phyloP scores from a whole-genome alignment of 2,329 filamentous ascomycete genomes.

The Thielaviopsis ethacetica region DNA sequence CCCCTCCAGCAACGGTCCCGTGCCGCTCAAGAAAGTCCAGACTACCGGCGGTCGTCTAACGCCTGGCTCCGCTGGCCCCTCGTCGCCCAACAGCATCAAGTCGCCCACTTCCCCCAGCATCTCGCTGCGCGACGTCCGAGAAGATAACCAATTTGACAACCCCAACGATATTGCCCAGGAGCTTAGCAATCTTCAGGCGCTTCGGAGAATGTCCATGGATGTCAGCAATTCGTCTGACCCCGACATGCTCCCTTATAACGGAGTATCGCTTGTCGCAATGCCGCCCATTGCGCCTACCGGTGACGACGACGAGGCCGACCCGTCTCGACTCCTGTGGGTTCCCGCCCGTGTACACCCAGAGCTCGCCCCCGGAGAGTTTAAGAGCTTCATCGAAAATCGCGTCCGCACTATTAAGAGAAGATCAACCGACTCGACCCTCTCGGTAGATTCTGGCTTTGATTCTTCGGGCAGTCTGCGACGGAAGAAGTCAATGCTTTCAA shows the following conservation, averaged over 20 bases:
- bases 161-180: constrained; percentile 83
- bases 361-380: constrained; percentile 88
- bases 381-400: constrained; percentile 85
- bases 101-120: constrained; percentile 35
- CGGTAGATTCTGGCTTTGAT: constrained; percentile 29
- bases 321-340: constrained; percentile 85
- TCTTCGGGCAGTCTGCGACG: constrained; percentile 46
- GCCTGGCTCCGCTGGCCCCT: constrained; percentile 21
- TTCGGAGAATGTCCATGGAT: constrained; percentile 90
- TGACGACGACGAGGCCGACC: constrained; percentile 70
- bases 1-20: not conserved
- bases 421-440: constrained; percentile 55
- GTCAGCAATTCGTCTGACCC: constrained; percentile 57
- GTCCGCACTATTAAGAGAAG: constrained; percentile 78
- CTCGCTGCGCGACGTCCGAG: constrained; percentile 36
- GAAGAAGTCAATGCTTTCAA: constrained; percentile 91
- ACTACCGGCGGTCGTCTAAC: constrained; percentile 23
- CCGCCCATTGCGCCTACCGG: constrained; percentile 55
- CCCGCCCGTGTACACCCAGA: constrained; percentile 89
- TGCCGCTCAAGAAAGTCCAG: constrained; percentile 26
- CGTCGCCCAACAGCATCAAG: constrained; percentile 13
- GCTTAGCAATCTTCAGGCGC: constrained; percentile 77
- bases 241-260: constrained; percentile 58
- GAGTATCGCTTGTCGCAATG: constrained; percentile 48
- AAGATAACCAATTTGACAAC: constrained; percentile 65